Evolutionary conservation across 768 basidiomycete genomes (phyloP), one percentile per base, ranked within the genome.

Genomic region (Leccinum obscurum): DNA sequence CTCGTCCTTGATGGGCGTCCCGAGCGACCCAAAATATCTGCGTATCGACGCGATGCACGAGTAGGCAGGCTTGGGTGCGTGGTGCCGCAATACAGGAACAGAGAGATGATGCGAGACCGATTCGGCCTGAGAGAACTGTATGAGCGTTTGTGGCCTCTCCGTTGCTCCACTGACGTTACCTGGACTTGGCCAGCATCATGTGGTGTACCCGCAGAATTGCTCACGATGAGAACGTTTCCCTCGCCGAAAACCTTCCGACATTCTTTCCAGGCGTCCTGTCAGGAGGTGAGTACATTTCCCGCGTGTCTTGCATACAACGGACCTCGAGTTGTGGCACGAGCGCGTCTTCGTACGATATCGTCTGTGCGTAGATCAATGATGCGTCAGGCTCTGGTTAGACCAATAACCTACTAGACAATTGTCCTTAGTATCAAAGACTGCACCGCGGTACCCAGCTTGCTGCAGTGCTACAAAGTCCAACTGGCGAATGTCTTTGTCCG

Each of bases 371-470:
- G 22, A 24, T 24, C 22, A 24, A 24, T 24, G 2, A 24, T 3
- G 9, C 10, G 20, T 32, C n/a, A 10, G 3, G 4, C 1, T n/a
- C 2, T 0, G 11, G 7, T 34, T 26, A 2, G 17, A 9, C 5
- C 8, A 52, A 5, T 17, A 4, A 77, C 89, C 30, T 64, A 93
- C 96, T 64, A 98, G 76, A 70, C 96, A 98, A 67, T 99, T 98
- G 70, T 99, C 96, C 76, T 98, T 98, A n/a, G n/a, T n/a, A 81
- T 98, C 96, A 65, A 98, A 90, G 1, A 99, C 86, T 3, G 89
- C 91, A n/a, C 91, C 94, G 51, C 86, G 84, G 71, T 93, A 95
- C 5, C 95, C 94, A 8, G 87, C 85, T 58, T 80, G 78, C 58
- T 82, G 82, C 41, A 98, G 78, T 39, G 85, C 85, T 9, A 65